These are phyloP conservation scores for Amanita muscaria DNA, from an alignment of 768 basidiomycete species.

Conservation along the genomic window DNA sequence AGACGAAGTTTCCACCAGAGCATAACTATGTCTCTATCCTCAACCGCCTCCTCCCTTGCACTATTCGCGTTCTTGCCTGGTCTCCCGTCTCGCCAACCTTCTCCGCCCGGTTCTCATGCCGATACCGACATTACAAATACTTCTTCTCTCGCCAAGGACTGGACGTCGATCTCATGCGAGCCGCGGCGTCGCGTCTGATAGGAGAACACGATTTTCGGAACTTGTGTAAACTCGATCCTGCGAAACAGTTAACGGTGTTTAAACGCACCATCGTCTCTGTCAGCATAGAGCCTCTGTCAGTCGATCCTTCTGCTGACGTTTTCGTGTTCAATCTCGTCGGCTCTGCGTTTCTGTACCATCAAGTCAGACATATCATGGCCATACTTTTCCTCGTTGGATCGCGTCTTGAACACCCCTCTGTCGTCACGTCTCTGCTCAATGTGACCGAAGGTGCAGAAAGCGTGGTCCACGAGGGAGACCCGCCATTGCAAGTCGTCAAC, in stretches of 20 bases:
- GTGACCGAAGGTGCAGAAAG: constrained; percentile 39
- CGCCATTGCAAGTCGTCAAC: constrained; percentile 39
- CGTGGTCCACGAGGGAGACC: constrained; percentile 12
- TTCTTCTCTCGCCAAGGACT: constrained; percentile 73
- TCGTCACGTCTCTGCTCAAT: constrained; percentile 71
- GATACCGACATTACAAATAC: constrained; percentile 92
- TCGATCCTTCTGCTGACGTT: constrained; percentile 28
- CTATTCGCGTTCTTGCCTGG: constrained; percentile 91
- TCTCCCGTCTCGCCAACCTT: constrained; percentile 75
- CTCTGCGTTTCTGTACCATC: constrained; percentile 88
- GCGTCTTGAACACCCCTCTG: constrained; percentile 62
- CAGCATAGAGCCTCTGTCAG: constrained; percentile 46
- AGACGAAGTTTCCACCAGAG: constrained; percentile 28
- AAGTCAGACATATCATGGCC: constrained; percentile 92
- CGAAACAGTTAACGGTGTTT: constrained; percentile 85
- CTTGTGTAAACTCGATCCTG: constrained; percentile 85
- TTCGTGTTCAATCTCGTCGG: constrained; percentile 83
- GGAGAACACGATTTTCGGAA: constrained; percentile 96
- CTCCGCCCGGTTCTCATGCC: constrained; percentile 85
- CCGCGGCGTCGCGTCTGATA: constrained; percentile 60
- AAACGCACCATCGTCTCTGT: constrained; percentile 59
- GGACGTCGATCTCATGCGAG: constrained; percentile 66
- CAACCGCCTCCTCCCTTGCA: constrained; percentile 81
- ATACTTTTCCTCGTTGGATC: constrained; percentile 83
- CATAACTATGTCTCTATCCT: constrained; percentile 72